Percentiles rank a stretch among this genome's conserved stretches.
Conservation (phyloP, 1,284 basidiomycete genomes). For the Puccinia polysora region DNA sequence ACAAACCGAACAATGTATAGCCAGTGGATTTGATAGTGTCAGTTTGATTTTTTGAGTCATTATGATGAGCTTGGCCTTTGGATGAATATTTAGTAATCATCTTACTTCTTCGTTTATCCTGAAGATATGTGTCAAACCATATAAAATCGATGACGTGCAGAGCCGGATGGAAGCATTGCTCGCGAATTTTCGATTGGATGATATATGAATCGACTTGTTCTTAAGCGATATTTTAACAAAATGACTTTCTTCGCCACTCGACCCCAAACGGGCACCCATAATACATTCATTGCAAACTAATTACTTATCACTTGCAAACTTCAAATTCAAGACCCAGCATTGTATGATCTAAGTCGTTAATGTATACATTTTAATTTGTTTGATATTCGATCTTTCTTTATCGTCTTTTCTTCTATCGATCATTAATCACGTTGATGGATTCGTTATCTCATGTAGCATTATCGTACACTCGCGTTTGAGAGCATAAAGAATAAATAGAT, state of each 20-base stretch:
- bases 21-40: slow-evolving; percentile 38
- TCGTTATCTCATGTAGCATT: too few species aligned
- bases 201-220: too few species aligned
- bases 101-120: neutral
- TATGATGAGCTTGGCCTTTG: neutral
- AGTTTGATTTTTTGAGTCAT: neutral
- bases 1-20: slow-evolving; percentile 39
- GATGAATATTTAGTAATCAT: neutral
- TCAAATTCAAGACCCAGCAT: neutral
- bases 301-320: neutral
- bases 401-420: too few species aligned
- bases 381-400: too few species aligned
- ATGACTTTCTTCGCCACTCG: neutral
- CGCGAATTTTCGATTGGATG: slow-evolving; percentile 9
- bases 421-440: too few species aligned
- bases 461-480: too few species aligned
- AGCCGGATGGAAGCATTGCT: slow-evolving; percentile 36
- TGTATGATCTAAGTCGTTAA: neutral
- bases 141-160: slow-evolving; percentile 42
- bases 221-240: neutral
- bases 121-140: slow-evolving; percentile 42
- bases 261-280: neutral
- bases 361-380: too few species aligned
- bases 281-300: neutral
- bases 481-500: too few species aligned